These are phyloP conservation scores for Cadophora sp. DNA, from an alignment of 2,329 filamentous ascomycete species.

Conservation along the genomic window DNA sequence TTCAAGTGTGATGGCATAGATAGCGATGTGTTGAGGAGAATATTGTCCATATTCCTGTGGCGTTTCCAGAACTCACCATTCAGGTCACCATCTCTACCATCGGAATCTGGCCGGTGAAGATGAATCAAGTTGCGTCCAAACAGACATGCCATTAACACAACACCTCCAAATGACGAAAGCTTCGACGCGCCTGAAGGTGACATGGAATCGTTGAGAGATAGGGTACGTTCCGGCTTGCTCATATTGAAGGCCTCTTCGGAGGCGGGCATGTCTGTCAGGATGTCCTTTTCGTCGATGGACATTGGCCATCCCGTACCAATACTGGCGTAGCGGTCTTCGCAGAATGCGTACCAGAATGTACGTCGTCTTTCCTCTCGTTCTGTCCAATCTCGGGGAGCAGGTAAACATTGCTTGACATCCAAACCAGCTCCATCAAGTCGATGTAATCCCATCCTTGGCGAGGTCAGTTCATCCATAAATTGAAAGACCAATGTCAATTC, in stretches of 20 bases:
- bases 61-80: conserved; percentile 97
- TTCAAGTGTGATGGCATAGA: conserved; percentile 82
- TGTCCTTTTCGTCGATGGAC: conserved; percentile 89
- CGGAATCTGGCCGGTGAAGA: conserved; percentile 82
- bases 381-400: conserved; percentile 89
- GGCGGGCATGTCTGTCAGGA: conserved; percentile 83
- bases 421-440: conserved; percentile 81
- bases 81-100: conserved; percentile 85
- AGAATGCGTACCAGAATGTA: conserved; percentile 96
- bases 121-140: conserved; percentile 93
- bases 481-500: conserved; percentile 49
- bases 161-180: conserved; percentile 79
- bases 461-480: conserved; percentile 53
- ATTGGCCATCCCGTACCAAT: conserved; percentile 98
- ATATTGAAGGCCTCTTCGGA: conserved; percentile 86
- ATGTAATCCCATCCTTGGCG: conserved; percentile 86
- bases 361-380: conserved; percentile 89
- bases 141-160: conserved; percentile 85
- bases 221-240: conserved; percentile 75
- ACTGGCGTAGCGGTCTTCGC: conserved; percentile 88
- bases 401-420: conserved; percentile 91
- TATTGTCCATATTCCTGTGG: conserved; percentile 87
- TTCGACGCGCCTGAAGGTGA: conserved; percentile 73
- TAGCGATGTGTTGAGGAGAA: conserved; percentile 85
- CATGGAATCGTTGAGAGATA: conserved; percentile 73